Base-by-base conservation (phyloP, 2,329 filamentous ascomycete species). In the Venturia pyrina region DNA sequence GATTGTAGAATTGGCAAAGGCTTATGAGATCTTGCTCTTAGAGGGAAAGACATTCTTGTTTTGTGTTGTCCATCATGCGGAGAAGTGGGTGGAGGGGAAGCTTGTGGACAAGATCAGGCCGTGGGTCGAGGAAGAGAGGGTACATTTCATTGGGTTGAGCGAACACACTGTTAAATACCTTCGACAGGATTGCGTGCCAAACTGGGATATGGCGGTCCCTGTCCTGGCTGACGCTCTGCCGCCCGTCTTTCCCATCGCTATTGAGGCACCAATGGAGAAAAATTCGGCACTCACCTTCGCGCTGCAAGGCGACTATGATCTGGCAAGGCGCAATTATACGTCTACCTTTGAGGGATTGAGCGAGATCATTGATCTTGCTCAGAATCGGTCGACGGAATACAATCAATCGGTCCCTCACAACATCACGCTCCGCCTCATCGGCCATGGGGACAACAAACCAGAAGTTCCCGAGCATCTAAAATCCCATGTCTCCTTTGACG, bases 301-400 rank as follows among this genome's bases (percentile, higher is more conserved):
- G 15, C 66, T 73, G 28, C 72, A 73, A 66, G 72, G 72, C 19
- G 68, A 72, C 62, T 73, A 72, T 63, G 72, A 72, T 17, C 68
- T 69, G 34, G 61, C 68, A 32, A 66, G 72, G 41, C 65, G 72
- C 34, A 68, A 73, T 53, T 73, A 72, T 67, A 68, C 69, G 21
- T 68, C 66, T 65, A 69, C 72, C 24, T 73, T 73, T 66, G 56
- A 66, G n/a, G 66, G 69, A 15, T 68, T 73, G 3, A 65, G 66
- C 21, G 63, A 67, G 4, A 71, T 73, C 60, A 62, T 72, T 37
- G 24, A 40, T n/a, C 17, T 28, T 21, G 37, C 21, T 1, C 40
- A 64, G 37, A 60, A 59, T 34, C 34, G 6, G 2, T 24, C 41
- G 13, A 1, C 2, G n/a, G 40, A 5, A 50, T 17, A 24, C 24